phyloP scores from a whole-genome alignment of 2,329 filamentous ascomycete genomes.

The Ceratocystis harringtonii region DNA sequence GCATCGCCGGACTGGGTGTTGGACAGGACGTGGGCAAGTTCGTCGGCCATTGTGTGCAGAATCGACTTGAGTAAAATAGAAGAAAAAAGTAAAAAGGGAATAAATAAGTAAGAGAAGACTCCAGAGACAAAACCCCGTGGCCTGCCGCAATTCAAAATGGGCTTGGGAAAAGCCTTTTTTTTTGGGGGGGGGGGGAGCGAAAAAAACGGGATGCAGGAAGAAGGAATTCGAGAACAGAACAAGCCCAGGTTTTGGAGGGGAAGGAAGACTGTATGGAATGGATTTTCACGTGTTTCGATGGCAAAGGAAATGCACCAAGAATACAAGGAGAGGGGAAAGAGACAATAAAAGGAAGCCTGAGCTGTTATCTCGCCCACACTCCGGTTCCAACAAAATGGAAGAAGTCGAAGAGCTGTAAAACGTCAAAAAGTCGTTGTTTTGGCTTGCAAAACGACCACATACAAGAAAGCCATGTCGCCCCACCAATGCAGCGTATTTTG shows the following conservation, averaged over 20 bases:
- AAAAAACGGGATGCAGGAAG: background rate
- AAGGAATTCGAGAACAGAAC: background rate
- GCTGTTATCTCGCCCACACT: no score
- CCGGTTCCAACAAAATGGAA: no score
- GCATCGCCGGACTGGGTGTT: slow-evolving; percentile 70
- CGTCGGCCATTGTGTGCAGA: slow-evolving; percentile 60
- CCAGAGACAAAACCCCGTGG: background rate
- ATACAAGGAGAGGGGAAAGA: background rate
- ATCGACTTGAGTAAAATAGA: background rate
- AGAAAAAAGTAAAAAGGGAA: background rate
- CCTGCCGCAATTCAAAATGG: background rate
- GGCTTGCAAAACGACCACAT: no score
- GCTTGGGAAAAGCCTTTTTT: background rate
- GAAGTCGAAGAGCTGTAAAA: no score
- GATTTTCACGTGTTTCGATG: background rate
- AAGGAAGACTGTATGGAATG: background rate
- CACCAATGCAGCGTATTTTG: background rate
- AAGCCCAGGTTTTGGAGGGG: background rate
- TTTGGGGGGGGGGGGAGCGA: background rate
- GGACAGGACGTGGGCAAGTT: slow-evolving; percentile 74
- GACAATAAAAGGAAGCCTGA: background rate
- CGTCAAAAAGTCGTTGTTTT: no score
- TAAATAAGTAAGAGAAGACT: background rate
- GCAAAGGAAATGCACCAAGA: background rate
- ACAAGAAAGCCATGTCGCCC: background rate